Percentiles rank a stretch among this genome's conserved stretches.
These are phyloP conservation scores for Apiospora rasikravindrae DNA, from an alignment of 2,329 filamentous ascomycete genomes.

Conservation along the genomic window DNA sequence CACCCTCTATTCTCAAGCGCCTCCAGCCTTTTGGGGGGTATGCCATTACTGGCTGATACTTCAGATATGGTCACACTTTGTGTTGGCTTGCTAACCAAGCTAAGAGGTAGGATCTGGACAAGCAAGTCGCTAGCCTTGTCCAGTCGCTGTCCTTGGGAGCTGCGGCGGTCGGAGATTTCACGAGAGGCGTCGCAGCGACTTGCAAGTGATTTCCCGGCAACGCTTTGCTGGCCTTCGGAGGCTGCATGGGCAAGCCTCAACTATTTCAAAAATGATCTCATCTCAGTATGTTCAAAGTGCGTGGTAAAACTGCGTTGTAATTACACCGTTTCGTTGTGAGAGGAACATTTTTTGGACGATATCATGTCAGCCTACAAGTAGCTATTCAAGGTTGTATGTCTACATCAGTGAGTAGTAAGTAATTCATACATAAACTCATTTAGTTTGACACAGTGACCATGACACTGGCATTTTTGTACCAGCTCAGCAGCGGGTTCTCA, in stretches of 20 bases:
- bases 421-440: not conserved
- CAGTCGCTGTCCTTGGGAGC: not conserved
- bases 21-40: too few relatives aligned
- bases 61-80: not conserved
- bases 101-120: not conserved
- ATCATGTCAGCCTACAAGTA: not conserved
- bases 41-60: not conserved
- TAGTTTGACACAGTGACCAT: slow-evolving; percentile 75
- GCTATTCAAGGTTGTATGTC: not conserved
- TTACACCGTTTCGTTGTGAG: not conserved
- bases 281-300: not conserved
- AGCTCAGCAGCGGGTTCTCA: slow-evolving; percentile 89
- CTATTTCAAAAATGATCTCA: not conserved
- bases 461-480: slow-evolving; percentile 96
- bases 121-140: not conserved
- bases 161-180: not conserved
- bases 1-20: too few relatives aligned
- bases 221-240: slow-evolving; percentile 19
- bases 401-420: not conserved
- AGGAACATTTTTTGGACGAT: not conserved
- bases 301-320: not conserved
- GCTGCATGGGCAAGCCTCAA: slow-evolving; percentile 21
- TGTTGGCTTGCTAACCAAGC: not conserved
- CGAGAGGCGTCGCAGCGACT: not conserved
- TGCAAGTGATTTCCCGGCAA: slow-evolving; percentile 21